These are phyloP conservation scores for Aspergillus texensis DNA, from an alignment of 2,329 filamentous ascomycete genomes.

Conservation along the genomic window DNA sequence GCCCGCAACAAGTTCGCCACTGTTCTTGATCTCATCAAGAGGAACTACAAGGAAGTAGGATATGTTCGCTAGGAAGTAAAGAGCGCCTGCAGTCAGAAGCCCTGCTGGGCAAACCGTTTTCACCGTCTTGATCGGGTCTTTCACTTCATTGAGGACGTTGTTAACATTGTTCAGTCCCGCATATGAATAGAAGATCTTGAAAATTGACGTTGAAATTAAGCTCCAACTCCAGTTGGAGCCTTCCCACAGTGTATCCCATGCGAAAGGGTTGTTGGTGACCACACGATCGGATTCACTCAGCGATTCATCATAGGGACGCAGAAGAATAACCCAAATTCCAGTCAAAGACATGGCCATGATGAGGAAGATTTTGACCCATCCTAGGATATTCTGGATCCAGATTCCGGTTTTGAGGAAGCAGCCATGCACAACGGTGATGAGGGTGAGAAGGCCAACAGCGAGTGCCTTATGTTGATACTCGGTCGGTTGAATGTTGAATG, in stretches of 20 bases:
- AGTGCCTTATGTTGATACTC: conserved; percentile 58
- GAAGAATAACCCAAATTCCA: conserved; percentile 61
- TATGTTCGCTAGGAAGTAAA: conserved; percentile 70
- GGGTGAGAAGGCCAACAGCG: conserved; percentile 59
- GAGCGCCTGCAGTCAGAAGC: conserved; percentile 61
- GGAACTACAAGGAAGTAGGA: conserved; percentile 67
- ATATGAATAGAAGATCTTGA: conserved; percentile 69
- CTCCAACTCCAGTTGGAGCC: conserved; percentile 71
- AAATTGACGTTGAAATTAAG: conserved; percentile 64
- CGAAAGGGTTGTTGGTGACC: conserved; percentile 12
- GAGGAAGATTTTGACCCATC: conserved; percentile 65
- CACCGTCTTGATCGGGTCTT: conserved; percentile 67
- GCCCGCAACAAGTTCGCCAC: conserved; percentile 68
- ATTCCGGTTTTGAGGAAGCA: conserved; percentile 61
- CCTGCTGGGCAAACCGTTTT: conserved; percentile 64
- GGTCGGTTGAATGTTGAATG: conserved; percentile 54
- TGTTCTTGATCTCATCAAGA: conserved; percentile 66
- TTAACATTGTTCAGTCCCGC: conserved; percentile 68
- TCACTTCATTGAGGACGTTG: conserved; percentile 72
- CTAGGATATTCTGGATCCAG: conserved; percentile 62
- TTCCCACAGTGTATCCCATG: conserved; percentile 62
- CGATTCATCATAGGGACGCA: conserved; percentile 34
- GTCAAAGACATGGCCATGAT: conserved; percentile 65
- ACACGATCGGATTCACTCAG: neutral
- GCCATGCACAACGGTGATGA: conserved; percentile 62